A percentile compares a stretch with the other conserved stretches of the same genome.
Conservation (phyloP, 371 early-diverging fungal genomes). For the Parasitella parasitica region DNA sequence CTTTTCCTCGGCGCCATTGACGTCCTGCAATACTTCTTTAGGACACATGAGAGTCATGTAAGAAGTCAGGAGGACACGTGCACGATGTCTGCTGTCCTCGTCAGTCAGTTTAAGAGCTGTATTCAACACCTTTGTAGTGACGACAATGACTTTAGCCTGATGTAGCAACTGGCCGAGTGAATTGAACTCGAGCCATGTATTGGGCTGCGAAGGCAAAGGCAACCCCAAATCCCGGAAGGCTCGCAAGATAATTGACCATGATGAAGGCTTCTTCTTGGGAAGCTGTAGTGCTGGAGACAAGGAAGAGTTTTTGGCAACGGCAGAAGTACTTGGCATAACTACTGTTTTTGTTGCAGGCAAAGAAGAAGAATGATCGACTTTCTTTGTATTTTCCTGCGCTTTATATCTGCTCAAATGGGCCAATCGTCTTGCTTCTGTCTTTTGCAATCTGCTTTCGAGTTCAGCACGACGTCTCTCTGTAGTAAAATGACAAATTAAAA, state of each 20-base stretch:
- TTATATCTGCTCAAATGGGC: constrained; percentile 21
- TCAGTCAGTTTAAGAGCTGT: constrained; percentile 28
- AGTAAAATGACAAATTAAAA: constrained; percentile 2
- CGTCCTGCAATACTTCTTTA: constrained; percentile 51
- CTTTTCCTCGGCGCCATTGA: constrained; percentile 53
- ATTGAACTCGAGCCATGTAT: constrained; percentile 34
- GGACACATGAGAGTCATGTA: constrained; percentile 73
- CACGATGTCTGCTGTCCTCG: constrained; percentile 41
- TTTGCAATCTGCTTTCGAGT: constrained; percentile 25
- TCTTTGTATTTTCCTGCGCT: constrained; percentile 6
- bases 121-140: constrained; percentile 31
- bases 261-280: constrained; percentile 17
- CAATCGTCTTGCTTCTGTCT: constrained; percentile 29
- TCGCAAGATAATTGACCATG: constrained; percentile 11
- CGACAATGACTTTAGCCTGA: constrained; percentile 32
- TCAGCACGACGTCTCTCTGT: constrained; percentile 29
- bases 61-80: constrained; percentile 64
- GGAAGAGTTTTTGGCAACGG: neutral
- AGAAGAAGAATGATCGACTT: neutral
- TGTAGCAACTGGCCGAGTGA: constrained; percentile 30
- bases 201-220: constrained; percentile 22
- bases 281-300: neutral
- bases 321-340: neutral
- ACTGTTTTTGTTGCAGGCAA: neutral
- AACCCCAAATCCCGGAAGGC: constrained; percentile 30